Base-by-base conservation (phyloP, 2,329 filamentous ascomycete genomes). In the Aspergillus piperis region DNA sequence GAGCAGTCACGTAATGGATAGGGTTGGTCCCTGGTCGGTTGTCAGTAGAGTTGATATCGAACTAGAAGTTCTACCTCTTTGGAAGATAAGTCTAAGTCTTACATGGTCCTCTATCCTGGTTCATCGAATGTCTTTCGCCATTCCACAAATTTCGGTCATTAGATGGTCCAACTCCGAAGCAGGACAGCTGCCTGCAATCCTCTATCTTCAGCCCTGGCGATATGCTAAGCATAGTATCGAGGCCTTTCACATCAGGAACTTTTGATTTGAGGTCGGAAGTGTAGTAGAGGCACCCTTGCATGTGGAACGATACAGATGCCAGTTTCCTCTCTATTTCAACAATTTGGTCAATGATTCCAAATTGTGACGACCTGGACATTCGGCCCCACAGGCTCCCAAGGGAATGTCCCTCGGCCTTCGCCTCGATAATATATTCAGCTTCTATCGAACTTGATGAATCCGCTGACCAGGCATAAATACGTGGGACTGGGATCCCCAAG, bases 361-460 rank as follows among this genome's bases (percentile, higher is more conserved):
- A 36, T 27, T 65, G 58, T 27, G 58, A 39, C 30, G 60, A 3
- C 11, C 54, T 59, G 3, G 64, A 57, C 39, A 66, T 49, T 5
- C 51, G 42, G 52, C 62, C 69, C 76, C 75, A 78, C 10, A 71
- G 52, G 5, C 69, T 65, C 10, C 70, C 73, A 19, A 77, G 53
- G 3, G 69, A 67, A 6, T 62, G 62, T 11, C 77, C 77, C 0
- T 32, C 58, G 15, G 72, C 63, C 25, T 71, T 68, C 58, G 76
- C 77, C 70, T 78, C 75, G 19, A 80, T 71, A 21, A 80, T 71
- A 49, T 75, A 80, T 64, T 79, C 17, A 2, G 17, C 17, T 19
- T 19, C n/a, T 19, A 19, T 19, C 17, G 17, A 19, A 19, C 17
- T 19, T 19, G 17, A 19, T 19, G 17, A 19, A 19, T 19, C 17